phyloP scores from a whole-genome alignment of 306 rosid genomes.

The Sicyos edulis region DNA sequence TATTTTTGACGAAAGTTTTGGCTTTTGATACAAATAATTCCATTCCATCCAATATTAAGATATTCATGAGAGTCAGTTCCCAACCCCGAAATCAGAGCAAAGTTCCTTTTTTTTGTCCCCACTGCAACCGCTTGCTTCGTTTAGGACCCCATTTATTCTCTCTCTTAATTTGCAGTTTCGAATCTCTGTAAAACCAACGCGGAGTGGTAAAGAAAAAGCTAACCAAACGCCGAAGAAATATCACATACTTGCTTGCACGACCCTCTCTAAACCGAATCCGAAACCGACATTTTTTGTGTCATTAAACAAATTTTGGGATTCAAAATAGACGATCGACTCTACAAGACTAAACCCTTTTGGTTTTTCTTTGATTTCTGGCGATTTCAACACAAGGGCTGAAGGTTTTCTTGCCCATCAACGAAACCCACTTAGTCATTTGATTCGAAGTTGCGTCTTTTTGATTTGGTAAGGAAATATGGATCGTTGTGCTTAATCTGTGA shows the following conservation, averaged over 20 bases:
- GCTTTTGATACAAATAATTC: too few relatives aligned
- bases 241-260: slow-evolving; percentile 54
- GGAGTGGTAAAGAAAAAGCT: slow-evolving; percentile 29
- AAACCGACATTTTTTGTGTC: slow-evolving; percentile 14
- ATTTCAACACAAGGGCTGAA: slow-evolving; percentile 10
- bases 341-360: slow-evolving; percentile 19
- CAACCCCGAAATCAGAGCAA: too few relatives aligned
- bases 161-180: background rate
- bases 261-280: slow-evolving; percentile 28
- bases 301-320: background rate
- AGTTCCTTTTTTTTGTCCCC: background rate
- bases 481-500: slow-evolving; percentile 12
- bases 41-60: too few relatives aligned
- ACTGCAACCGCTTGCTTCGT: slow-evolving; percentile 8
- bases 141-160: slow-evolving; percentile 17
- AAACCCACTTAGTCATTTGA: slow-evolving; percentile 16
- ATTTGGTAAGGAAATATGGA: background rate
- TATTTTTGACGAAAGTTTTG: too few relatives aligned
- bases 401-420: slow-evolving; percentile 15
- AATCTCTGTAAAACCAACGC: slow-evolving; percentile 42
- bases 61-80: too few relatives aligned
- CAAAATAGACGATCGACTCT: background rate
- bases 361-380: slow-evolving; percentile 38
- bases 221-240: slow-evolving; percentile 18
- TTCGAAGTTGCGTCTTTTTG: too few relatives aligned